These are phyloP conservation scores for Acacia crassicarpa DNA, from an alignment of 306 rosid species.

Conservation along the genomic window DNA sequence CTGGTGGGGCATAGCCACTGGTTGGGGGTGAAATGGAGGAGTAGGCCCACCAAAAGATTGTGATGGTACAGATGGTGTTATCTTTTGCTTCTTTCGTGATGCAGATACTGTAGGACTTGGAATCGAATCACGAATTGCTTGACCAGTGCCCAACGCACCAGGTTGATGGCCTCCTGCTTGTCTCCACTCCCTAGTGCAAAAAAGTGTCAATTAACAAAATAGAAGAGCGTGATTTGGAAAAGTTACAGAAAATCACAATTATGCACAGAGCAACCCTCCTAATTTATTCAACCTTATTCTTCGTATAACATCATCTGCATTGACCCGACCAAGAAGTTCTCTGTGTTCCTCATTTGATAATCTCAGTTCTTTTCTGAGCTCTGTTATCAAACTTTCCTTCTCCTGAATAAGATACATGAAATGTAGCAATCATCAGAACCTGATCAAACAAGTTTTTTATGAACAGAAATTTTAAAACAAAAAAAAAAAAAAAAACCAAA, in stretches of 20 bases:
- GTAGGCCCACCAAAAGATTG: constrained; percentile 83
- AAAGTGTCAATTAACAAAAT: constrained; percentile 31
- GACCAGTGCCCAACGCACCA: constrained; percentile 57
- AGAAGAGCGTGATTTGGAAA: constrained; percentile 5
- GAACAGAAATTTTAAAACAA: constrained; percentile 39
- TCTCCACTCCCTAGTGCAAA: constrained; percentile 85
- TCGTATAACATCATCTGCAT: constrained; percentile 82
- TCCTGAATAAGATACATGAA: constrained; percentile 74
- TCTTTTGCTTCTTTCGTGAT: constrained; percentile 86
- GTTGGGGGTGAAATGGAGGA: constrained; percentile 69
- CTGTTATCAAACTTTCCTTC: constrained; percentile 87
- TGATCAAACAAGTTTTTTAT: constrained; percentile 39
- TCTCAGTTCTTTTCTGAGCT: constrained; percentile 90
- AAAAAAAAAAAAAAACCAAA: constrained; percentile 43
- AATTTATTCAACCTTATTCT: constrained; percentile 71
- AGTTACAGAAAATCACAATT: constrained; percentile 22
- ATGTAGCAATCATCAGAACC: constrained; percentile 56
- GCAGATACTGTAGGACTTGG: constrained; percentile 89
- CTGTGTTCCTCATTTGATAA: constrained; percentile 93
- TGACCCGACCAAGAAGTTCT: constrained; percentile 87
- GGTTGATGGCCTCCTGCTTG: constrained; percentile 79
- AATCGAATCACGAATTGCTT: constrained; percentile 68
- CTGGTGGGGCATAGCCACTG: constrained; percentile 67
- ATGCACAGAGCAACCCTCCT: constrained; percentile 18
- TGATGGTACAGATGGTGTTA: constrained; percentile 60